These are phyloP conservation scores for Pyrenophora graminea DNA, from an alignment of 2,329 filamentous ascomycete genomes.

Conservation along the genomic window DNA sequence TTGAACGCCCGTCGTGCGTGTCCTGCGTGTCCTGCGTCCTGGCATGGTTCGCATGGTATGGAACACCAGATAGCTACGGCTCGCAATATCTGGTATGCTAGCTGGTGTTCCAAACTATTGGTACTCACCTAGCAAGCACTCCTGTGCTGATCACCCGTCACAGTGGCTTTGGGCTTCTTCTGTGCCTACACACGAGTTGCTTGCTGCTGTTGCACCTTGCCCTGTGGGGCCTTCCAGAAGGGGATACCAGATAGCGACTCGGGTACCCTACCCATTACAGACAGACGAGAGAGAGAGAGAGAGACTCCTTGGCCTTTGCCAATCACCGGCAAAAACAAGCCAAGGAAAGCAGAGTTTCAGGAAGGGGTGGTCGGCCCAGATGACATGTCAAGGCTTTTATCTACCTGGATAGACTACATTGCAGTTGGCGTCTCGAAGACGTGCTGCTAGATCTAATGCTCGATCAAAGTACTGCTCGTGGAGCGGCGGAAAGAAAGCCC, in stretches of 20 bases:
- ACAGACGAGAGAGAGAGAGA: not conserved
- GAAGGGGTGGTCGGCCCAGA: not conserved
- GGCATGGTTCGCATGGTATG: constrained; percentile 26
- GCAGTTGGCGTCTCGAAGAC: not conserved
- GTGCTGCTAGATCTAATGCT: not conserved
- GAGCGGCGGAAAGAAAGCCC: constrained; percentile 27
- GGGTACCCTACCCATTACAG: constrained; percentile 3
- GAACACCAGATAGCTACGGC: constrained; percentile 16
- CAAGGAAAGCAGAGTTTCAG: constrained; percentile 1
- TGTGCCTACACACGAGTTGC: constrained; percentile 23
- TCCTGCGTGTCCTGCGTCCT: constrained; percentile 7
- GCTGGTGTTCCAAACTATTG: constrained; percentile 35
- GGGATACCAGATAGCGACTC: constrained; percentile 11
- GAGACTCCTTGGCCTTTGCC: not conserved
- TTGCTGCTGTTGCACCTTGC: constrained; percentile 20
- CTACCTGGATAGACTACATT: no score
- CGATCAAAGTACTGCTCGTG: not conserved
- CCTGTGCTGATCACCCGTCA: constrained; percentile 43
- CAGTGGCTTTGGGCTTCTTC: constrained; percentile 40
- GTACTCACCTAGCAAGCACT: constrained; percentile 29
- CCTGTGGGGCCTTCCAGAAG: constrained; percentile 36
- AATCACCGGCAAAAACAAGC: constrained; percentile 1
- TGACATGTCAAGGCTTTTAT: not conserved
- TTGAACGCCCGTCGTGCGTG: constrained; percentile 14
- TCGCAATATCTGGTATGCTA: constrained; percentile 6